Conservation (phyloP, 257 asterid genomes). For the Euphrasia confusa region DNA sequence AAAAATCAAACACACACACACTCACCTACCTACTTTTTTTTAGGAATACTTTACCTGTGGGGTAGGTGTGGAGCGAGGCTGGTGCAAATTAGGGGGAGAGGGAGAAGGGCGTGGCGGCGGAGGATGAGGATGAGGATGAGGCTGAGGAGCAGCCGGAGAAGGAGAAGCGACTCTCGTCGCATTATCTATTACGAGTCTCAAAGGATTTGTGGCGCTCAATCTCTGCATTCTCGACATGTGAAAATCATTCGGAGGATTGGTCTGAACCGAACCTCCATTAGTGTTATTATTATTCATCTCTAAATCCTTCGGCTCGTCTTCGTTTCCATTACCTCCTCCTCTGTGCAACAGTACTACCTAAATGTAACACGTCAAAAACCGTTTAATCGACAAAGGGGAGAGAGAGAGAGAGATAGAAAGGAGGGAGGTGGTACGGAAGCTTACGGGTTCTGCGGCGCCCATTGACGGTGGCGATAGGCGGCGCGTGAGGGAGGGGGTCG, state of each 20-base stretch:
- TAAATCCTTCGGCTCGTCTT: slow-evolving; percentile 45
- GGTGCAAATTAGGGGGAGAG: slow-evolving; percentile 17
- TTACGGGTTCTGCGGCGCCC: slow-evolving; percentile 69
- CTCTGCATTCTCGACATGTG: slow-evolving; percentile 77
- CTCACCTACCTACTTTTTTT: not conserved
- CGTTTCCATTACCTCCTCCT: slow-evolving; percentile 20
- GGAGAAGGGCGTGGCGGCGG: slow-evolving; percentile 20
- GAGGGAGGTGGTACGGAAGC: slow-evolving; percentile 22
- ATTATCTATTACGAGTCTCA: slow-evolving; percentile 64
- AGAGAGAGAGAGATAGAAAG: no score
- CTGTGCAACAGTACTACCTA: slow-evolving; percentile 29
- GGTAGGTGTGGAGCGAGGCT: slow-evolving; percentile 55
- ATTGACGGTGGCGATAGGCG: slow-evolving; percentile 35
- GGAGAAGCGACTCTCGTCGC: slow-evolving; percentile 84
- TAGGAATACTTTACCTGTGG: slow-evolving; percentile 48
- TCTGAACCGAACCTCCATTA: slow-evolving; percentile 31
- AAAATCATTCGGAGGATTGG: slow-evolving; percentile 37
- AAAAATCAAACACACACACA: not conserved
- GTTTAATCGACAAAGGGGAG: not conserved
- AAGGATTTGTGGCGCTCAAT: slow-evolving; percentile 74
- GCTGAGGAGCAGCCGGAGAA: slow-evolving; percentile 39
- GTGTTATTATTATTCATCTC: slow-evolving; percentile 36
- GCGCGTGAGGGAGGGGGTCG: slow-evolving; percentile 39
- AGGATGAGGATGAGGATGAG: slow-evolving; percentile 26
- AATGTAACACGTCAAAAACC: slow-evolving; percentile 4